Base-by-base conservation (phyloP, 805 yeast species). In the Lipomyces chichibuensis region DNA sequence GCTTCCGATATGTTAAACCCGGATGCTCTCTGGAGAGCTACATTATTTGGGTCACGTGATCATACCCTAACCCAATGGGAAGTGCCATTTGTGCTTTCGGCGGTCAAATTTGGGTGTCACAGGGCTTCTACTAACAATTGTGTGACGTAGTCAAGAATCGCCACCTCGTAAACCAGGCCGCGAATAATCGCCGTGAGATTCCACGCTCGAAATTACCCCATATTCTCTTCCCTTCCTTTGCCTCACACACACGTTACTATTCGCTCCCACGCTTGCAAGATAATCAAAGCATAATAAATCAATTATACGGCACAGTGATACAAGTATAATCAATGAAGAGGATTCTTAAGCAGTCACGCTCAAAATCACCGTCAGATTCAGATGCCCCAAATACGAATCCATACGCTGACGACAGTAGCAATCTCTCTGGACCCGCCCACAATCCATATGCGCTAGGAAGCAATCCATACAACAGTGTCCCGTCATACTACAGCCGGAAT, bases 381-480 rank as follows among this genome's bases (percentile, higher is more conserved):
- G 55, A 25, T 7, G 29, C 9, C 49, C 0, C 49, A 43, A 43
- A 17, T 43, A 43, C 25, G 49, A 43, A 43, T 43, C 49, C 49
- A 43, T 43, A 25, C 14, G 33, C 25, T 17, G 33, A 27, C 25
- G 33, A 23, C n/a, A n/a, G 6, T 20, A 52, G 25, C 33, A 9
- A 29, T 25, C 55, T 14, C n/a, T 35, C 49, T 17, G 25, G 65
- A 64, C 57, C 20, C 9, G 23, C 23, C 9, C n/a, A 43, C 49
- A n/a, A 43, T 43, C 69, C 69, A 14, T 66, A 63, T 53, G 67
- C 67, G 27, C 20, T 66, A 25, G 60, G 57, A 53, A 66, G 57
- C 60, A 66, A 55, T 55, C 64, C 64, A 4, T 66, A 64, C 60
- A 65, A 65, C 58, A 62, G 63, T 14, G 65, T 59, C n/a, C 52